Evolutionary conservation across 2,329 filamentous ascomycete genomes (phyloP), one percentile per base, ranked within the genome.

Genomic region (Cadophora sp.): DNA sequence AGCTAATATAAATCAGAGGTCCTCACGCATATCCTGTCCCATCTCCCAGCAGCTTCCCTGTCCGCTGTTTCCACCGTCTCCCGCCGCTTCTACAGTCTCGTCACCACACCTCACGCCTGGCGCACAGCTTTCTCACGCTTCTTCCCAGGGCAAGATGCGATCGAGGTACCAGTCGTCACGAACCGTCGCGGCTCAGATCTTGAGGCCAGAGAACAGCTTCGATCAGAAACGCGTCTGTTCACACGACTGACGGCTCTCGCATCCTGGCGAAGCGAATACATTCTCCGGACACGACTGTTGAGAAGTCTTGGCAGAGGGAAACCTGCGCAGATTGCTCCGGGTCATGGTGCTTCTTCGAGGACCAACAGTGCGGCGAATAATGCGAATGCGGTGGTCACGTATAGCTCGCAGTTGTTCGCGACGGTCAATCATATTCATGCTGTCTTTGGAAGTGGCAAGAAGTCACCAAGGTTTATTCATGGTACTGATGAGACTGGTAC

Each of bases 251-350:
- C 92, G 11, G 85, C 89, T 3, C 81, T 94, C 69, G 92, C 94
- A n/a, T 96, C 94, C 9, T 98, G 96, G 95, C 88, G 95, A 73
- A 97, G 93, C 79, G 96, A 99, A 79, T 99, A 98, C 76, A 91
- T 98, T 59, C 82, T 97, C 66, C 87, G 96, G 58, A 97, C 94
- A 1, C 88, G 93, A 58, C 86, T 98, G 62, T 82, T 98, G 63
- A 88, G 94, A 55, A 96, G 92, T 70, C 83, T 98, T 67, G 87
- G 86, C 58, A 89, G 93, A 68, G 96, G 95, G 62, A 97, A 94
- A 77, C 93, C 95, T 68, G 81, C 86, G 73, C 85, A 90, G 46
- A 82, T 83, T 11, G 78, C 84, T 34, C 80, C 83, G 58, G 80
- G 83, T 75, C 77, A 86, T 66, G 87, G 88, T 12, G 80, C 86